These are phyloP conservation scores for Russula dissimulans DNA, from an alignment of 768 basidiomycete genomes.

Conservation along the genomic window DNA sequence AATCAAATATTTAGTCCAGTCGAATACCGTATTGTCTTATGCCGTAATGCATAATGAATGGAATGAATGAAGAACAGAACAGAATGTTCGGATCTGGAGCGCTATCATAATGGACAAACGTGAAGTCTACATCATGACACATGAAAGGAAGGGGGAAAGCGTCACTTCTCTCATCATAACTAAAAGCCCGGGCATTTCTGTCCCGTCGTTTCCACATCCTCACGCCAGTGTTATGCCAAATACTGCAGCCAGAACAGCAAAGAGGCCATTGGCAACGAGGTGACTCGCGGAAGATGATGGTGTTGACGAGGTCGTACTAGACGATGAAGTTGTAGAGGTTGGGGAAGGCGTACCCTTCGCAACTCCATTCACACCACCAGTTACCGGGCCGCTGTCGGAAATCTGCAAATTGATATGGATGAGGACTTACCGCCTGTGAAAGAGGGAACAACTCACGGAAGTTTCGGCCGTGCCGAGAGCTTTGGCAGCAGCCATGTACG, in stretches of 20 bases:
- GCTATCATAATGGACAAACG: too few species aligned
- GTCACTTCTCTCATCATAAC: too few species aligned
- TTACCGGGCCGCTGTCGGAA: conserved; percentile 31
- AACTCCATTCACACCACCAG: conserved; percentile 30
- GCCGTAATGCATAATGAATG: too few species aligned
- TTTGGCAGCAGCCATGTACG: conserved; percentile 32
- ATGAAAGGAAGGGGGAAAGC: too few species aligned
- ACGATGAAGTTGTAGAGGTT: not conserved
- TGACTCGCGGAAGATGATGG: not conserved
- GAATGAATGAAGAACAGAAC: too few species aligned
- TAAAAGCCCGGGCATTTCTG: not conserved
- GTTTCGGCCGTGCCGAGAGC: conserved; percentile 29
- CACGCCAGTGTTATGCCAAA: conserved; percentile 1
- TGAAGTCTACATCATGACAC: too few species aligned
- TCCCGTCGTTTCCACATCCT: not conserved
- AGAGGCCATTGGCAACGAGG: conserved; percentile 1
- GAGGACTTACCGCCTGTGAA: not conserved
- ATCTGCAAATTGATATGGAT: conserved; percentile 23
- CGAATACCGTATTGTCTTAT: too few species aligned
- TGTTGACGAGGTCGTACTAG: not conserved
- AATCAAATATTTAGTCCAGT: too few species aligned
- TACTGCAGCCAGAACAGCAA: not conserved
- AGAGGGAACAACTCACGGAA: conserved; percentile 25
- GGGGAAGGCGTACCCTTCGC: conserved; percentile 12
- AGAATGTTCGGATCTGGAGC: too few species aligned